Percentiles rank a stretch among this genome's conserved stretches.
Evolutionary conservation across 2,329 filamentous ascomycete genomes (phyloP).

Genomic region (Fusarium illudens): DNA sequence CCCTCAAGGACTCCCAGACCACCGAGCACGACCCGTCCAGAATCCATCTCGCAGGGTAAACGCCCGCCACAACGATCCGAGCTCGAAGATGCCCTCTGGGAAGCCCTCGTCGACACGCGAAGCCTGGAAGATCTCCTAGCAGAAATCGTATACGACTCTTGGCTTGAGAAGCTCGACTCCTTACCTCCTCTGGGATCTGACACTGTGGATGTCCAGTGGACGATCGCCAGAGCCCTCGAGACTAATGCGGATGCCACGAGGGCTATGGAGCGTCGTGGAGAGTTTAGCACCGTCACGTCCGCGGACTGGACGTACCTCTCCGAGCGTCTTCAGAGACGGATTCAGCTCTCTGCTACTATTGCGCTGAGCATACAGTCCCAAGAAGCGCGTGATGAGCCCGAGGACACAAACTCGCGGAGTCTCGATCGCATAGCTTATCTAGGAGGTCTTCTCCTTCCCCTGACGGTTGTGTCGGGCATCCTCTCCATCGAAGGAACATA

Average conservation of each 20-base stretch:
- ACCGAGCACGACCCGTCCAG: constrained; percentile 1
- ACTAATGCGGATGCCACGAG: constrained; percentile 37
- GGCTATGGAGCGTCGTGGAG: constrained; percentile 30
- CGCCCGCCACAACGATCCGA: constrained; percentile 12
- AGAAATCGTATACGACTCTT: constrained; percentile 40
- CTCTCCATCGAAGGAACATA: constrained; percentile 58
- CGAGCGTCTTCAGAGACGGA: constrained; percentile 34
- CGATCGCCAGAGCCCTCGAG: constrained; percentile 37
- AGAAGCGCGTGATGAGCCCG: constrained; percentile 12
- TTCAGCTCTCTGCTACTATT: constrained; percentile 31
- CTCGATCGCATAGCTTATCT: constrained; percentile 60
- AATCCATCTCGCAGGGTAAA: not conserved
- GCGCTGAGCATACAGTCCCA: constrained; percentile 8
- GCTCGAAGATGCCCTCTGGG: constrained; percentile 34
- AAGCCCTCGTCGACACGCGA: constrained; percentile 23
- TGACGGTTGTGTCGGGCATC: constrained; percentile 58
- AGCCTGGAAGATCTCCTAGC: constrained; percentile 32
- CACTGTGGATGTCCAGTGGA: constrained; percentile 30
- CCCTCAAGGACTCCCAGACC: constrained; percentile 12
- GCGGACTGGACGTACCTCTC: constrained; percentile 36
- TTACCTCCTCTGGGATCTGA: constrained; percentile 26
- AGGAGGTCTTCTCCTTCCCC: constrained; percentile 58
- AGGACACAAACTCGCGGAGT: constrained; percentile 50
- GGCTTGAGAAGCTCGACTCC: constrained; percentile 37
- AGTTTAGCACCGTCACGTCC: constrained; percentile 18